phyloP scores from a whole-genome alignment of 2,329 filamentous ascomycete species.

The Aureobasidium zeae region DNA sequence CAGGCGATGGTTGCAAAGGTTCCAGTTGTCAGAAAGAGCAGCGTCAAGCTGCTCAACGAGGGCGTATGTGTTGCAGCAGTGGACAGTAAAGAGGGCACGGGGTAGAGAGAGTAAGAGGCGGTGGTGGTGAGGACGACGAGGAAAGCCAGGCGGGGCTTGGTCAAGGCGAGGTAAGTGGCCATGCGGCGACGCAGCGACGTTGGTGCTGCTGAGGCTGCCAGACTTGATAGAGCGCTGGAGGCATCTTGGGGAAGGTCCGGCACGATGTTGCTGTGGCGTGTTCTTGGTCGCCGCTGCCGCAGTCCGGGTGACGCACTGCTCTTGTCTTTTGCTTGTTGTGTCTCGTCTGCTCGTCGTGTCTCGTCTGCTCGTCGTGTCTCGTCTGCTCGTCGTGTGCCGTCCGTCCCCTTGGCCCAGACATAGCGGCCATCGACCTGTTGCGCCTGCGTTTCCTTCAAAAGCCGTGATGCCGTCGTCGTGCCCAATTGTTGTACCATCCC shows the following conservation, averaged over 20 bases:
- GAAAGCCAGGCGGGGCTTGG: conserved; percentile 89
- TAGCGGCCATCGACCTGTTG: conserved; percentile 26
- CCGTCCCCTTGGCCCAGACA: conserved; percentile 28
- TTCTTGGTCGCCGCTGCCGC: conserved; percentile 28
- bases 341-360: not conserved
- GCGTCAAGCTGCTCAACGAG: conserved; percentile 79
- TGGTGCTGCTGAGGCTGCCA: conserved; percentile 48
- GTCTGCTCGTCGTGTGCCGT: not conserved
- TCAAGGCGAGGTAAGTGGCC: conserved; percentile 77
- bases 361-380: conserved; percentile 4
- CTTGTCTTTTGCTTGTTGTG: not conserved
- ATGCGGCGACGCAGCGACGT: conserved; percentile 55
- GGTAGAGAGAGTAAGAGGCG: conserved; percentile 85
- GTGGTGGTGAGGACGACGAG: conserved; percentile 87
- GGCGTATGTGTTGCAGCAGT: conserved; percentile 59
- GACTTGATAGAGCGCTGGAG: conserved; percentile 49
- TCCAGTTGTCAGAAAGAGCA: conserved; percentile 82
- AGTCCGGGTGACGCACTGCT: conserved; percentile 26
- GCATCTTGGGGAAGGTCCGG: conserved; percentile 47
- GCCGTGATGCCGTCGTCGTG: conserved; percentile 19
- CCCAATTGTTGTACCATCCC: conserved; percentile 16
- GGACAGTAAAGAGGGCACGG: conserved; percentile 74
- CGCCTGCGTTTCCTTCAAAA: conserved; percentile 11
- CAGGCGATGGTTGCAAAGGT: conserved; percentile 83
- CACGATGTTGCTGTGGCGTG: conserved; percentile 14